Conservation (phyloP, 2,329 filamentous ascomycete species). For the Botryotinia calthae region DNA sequence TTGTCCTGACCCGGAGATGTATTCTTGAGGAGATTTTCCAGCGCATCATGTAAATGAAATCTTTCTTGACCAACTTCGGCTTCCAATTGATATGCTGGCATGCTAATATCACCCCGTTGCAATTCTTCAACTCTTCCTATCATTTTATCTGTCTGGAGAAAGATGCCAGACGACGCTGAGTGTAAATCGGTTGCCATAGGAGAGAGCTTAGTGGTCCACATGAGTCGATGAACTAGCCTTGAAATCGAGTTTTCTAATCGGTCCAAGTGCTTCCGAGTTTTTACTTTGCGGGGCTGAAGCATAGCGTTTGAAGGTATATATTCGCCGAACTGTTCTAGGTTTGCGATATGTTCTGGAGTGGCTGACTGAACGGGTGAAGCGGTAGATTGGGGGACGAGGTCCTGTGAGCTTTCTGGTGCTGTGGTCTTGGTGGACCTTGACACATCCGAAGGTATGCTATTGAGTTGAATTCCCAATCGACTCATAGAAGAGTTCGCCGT, state of each 20-base stretch:
- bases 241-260: constrained; percentile 28
- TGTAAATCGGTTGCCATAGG: constrained; percentile 5
- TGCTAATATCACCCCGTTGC: constrained; percentile 20
- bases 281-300: constrained; percentile 28
- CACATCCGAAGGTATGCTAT: not conserved
- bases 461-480: not conserved
- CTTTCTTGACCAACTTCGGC: constrained; percentile 25
- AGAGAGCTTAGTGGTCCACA: constrained; percentile 23
- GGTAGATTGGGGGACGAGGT: not conserved
- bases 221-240: constrained; percentile 30
- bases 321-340: constrained; percentile 11
- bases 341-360: not conserved
- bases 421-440: not conserved
- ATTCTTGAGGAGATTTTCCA: constrained; percentile 27
- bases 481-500: not conserved
- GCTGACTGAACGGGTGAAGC: not conserved
- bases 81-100: constrained; percentile 30
- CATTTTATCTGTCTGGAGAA: constrained; percentile 26
- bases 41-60: constrained; percentile 28
- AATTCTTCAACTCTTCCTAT: constrained; percentile 25
- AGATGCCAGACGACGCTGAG: constrained; percentile 10
- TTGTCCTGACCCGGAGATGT: constrained; percentile 19
- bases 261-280: constrained; percentile 27
- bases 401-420: not conserved
- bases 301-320: not conserved